Conservation (phyloP, 192 early-diverging fungal species). For the Coemansia sp. region DNA sequence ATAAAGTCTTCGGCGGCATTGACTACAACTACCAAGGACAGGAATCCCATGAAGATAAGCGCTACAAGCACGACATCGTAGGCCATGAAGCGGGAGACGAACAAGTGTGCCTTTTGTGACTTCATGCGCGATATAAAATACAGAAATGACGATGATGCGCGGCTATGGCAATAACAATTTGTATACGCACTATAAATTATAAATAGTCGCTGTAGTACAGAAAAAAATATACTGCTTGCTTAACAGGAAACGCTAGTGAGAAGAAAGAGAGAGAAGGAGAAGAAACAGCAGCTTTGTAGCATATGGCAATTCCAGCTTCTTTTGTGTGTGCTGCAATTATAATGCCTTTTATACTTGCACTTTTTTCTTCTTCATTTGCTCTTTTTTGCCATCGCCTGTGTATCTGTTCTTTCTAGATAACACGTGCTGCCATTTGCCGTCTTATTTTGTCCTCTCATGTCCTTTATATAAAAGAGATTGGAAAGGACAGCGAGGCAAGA, state of each 20-base stretch:
- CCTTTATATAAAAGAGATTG: neutral
- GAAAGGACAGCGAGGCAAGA: neutral
- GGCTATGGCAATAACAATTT: no score
- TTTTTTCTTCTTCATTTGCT: neutral
- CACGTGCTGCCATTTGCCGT: neutral
- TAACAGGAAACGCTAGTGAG: neutral
- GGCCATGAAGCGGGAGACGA: no score
- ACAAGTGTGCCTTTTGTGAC: no score
- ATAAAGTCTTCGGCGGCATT: no score
- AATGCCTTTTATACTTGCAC: no score
- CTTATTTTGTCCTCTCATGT: neutral
- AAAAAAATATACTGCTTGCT: neutral
- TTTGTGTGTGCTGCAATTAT: neutral
- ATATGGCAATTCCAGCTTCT: neutral
- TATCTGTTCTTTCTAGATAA: neutral
- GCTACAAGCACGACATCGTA: no score
- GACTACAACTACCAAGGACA: no score
- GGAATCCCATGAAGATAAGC: no score
- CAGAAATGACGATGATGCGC: no score
- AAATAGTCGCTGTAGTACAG: neutral
- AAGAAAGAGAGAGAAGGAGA: neutral
- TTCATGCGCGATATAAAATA: neutral
- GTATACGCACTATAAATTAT: no score
- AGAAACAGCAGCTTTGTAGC: neutral
- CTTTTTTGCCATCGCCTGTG: neutral